A percentile compares a stretch with the other conserved stretches of the same genome.
Evolutionary conservation across 805 yeast genomes (phyloP).

Genomic region (Scheffersomyces ergatensis): DNA sequence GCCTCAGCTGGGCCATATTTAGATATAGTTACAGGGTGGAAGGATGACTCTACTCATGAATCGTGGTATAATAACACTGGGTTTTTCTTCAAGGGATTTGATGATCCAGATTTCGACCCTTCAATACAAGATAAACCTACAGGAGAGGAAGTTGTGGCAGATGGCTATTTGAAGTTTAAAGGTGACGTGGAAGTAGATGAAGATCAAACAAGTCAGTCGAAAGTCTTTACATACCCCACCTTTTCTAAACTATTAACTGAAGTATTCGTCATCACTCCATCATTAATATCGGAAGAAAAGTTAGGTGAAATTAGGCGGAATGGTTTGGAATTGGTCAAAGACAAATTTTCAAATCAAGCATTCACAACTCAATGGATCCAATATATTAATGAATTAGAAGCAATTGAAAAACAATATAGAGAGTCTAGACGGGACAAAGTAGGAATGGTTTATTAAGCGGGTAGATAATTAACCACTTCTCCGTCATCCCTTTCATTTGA

Average conservation of each 20-base stretch:
- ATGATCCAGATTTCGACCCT: conserved; percentile 65
- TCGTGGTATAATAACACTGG: conserved; percentile 57
- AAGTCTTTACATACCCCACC: conserved; percentile 31
- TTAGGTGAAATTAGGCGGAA: conserved; percentile 41
- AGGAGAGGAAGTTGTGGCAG: too few species aligned
- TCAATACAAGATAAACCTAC: conserved; percentile 5
- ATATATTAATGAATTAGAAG: conserved; percentile 14
- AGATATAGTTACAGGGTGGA: conserved; percentile 65
- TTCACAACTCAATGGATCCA: conserved; percentile 57
- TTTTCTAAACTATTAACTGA: conserved; percentile 49
- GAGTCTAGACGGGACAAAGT: conserved; percentile 24
- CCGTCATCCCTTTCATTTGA: too few species aligned
- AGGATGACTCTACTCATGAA: conserved; percentile 5
- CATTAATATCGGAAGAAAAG: conserved; percentile 23
- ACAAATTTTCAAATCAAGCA: conserved; percentile 59
- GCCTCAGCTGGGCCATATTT: conserved; percentile 93
- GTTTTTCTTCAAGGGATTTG: conserved; percentile 67
- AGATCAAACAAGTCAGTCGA: not conserved
- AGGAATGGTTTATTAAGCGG: conserved; percentile 24
- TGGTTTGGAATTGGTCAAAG: conserved; percentile 43
- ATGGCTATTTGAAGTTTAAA: conserved; percentile 3
- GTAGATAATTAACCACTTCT: too few species aligned
- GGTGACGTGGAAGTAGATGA: too few species aligned
- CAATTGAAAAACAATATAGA: conserved; percentile 24
- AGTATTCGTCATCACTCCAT: conserved; percentile 36